Percentiles rank a stretch among this genome's conserved stretches.
Conservation (phyloP, 306 rosid species). For the Gleditsia sinensis region DNA sequence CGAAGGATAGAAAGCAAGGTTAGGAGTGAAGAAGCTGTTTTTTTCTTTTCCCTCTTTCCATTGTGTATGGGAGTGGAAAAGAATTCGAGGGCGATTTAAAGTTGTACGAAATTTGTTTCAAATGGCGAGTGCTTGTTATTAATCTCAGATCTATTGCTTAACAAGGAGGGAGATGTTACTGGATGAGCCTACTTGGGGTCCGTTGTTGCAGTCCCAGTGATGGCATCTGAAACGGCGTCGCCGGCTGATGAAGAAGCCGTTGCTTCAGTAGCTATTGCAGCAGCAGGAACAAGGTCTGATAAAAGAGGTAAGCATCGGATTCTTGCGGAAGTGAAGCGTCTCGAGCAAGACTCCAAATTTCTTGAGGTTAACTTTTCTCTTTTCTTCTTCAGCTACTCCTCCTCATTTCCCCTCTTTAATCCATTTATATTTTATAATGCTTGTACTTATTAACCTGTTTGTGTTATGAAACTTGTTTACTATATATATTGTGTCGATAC, state of each 20-base stretch:
- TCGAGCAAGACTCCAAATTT: conserved; percentile 70
- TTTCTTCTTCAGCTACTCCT: neutral
- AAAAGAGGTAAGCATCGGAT: conserved; percentile 82
- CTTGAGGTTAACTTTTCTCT: conserved; percentile 54
- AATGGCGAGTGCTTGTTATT: neutral
- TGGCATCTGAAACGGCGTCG: conserved; percentile 74
- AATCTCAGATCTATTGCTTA: conserved; percentile 32
- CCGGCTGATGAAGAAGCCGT: conserved; percentile 49
- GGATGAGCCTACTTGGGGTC: conserved; percentile 34
- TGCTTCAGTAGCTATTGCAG: conserved; percentile 17
- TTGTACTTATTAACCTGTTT: neutral
- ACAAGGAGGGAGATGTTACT: neutral
- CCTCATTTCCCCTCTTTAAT: neutral
- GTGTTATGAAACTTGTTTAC: neutral
- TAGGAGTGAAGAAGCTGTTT: neutral
- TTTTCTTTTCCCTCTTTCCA: neutral
- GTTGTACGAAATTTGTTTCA: neutral
- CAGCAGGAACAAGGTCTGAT: conserved; percentile 44
- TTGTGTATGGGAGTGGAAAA: neutral
- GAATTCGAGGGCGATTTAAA: neutral
- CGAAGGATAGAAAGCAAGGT: neutral
- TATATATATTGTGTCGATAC: neutral
- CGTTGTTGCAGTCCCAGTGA: conserved; percentile 26
- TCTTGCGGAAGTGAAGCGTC: conserved; percentile 75
- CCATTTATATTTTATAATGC: neutral